Evolutionary conservation across 768 basidiomycete species (phyloP), one percentile per base, ranked within the genome.

Genomic region (Podaxis sp.): DNA sequence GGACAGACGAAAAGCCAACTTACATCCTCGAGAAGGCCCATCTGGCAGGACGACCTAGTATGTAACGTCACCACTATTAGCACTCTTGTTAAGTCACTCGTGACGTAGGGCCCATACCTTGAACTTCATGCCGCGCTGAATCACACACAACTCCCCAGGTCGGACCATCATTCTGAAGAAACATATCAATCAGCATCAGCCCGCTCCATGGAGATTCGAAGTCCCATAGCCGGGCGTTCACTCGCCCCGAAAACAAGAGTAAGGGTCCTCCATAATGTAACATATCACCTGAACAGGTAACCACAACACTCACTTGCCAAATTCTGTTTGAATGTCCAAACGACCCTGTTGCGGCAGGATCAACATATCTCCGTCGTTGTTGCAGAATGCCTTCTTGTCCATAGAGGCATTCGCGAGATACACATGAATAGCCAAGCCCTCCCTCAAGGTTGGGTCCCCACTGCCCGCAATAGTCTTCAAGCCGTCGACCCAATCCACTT

Each of bases 301-400:
- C 64, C 30, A 36, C 2, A 36, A 3, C 17, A 75, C 84, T 66
- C 66, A 87, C 86, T 80, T 84, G 57, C 87, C 87, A 64, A 86
- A 82, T 71, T 90, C 87, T 2, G 87, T 88, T 71, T 87, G 87
- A 46, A 90, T 82, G 68, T 89, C 87, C 65, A 89, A 73, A 12
- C 86, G 77, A 4, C 88, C 87, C 68, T 83, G 79, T 69, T 88
- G 83, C 8, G 87, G 87, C 17, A 88, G 74, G 67, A 90, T 84
- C 69, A 88, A 73, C 77, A 88, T 82, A 71, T 89, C 87, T 6
- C 87, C 87, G 65, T 88, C 87, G 51, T 78, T 84, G 68, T 86
- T 84, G 64, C 80, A 81, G 71, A 87, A 87, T 2, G 87, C 87
- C 66, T 76, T 79, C 59, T 82, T 84, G 40, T 75, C 80, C 87